Conservation (phyloP, 352 stramenopile species). For the Phytophthora podocarpi region DNA sequence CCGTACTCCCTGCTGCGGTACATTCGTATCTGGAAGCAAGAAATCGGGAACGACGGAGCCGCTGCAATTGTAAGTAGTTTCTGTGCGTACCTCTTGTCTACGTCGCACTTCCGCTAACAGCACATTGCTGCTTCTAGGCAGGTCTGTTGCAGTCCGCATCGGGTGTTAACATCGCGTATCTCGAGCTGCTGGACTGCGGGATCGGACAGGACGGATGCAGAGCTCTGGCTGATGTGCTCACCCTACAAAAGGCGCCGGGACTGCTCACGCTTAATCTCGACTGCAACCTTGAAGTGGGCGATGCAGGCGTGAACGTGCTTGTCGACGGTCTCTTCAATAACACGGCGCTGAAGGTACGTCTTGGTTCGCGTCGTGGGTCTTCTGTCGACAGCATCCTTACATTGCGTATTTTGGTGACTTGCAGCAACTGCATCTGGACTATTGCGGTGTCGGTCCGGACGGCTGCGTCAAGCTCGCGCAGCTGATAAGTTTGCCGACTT, state of each 20-base stretch:
- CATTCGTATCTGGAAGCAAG: slow-evolving; percentile 85
- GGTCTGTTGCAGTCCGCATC: slow-evolving; percentile 51
- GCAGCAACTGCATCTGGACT: slow-evolving; percentile 81
- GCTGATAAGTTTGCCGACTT: slow-evolving; percentile 61
- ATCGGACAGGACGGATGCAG: slow-evolving; percentile 68
- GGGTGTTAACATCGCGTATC: slow-evolving; percentile 71
- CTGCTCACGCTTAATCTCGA: slow-evolving; percentile 78
- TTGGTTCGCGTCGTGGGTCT: neutral
- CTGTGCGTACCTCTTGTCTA: no score
- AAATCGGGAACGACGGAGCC: slow-evolving; percentile 75
- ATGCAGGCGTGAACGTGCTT: slow-evolving; percentile 56
- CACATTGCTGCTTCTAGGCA: slow-evolving; percentile 36
- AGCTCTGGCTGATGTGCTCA: slow-evolving; percentile 56
- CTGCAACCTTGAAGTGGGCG: slow-evolving; percentile 68
- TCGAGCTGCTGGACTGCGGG: slow-evolving; percentile 81
- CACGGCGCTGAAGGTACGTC: slow-evolving; percentile 57
- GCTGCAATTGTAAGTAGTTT: slow-evolving; percentile 58
- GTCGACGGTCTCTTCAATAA: slow-evolving; percentile 79
- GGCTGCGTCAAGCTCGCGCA: slow-evolving; percentile 76
- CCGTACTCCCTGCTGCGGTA: slow-evolving; percentile 72
- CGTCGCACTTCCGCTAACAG: neutral
- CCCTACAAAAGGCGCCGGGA: slow-evolving; percentile 55
- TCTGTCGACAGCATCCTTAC: neutral
- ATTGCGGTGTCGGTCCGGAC: slow-evolving; percentile 50
- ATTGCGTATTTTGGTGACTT: neutral